Base-by-base conservation (phyloP, 2,329 filamentous ascomycete species). In the Talaromyces sp. region DNA sequence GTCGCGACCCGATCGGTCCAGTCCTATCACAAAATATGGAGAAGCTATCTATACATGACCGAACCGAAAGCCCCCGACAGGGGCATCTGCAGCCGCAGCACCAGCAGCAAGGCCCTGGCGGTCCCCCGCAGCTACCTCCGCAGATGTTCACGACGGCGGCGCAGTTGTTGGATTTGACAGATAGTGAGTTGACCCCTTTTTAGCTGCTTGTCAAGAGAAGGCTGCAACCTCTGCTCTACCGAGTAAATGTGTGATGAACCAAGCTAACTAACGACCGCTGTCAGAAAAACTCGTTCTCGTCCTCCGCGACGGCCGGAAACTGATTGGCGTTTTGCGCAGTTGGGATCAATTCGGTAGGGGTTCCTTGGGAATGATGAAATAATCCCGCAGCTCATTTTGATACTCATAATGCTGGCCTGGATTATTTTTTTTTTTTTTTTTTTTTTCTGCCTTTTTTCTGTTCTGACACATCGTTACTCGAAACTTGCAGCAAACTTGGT, bases 71-170 rank as follows among this genome's bases (percentile, higher is more conserved):
- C 27, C 54, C 60, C 54, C 56, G 56, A 38, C 60, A 58, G 35
- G 49, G 49, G 56, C 56, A 35, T 41, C n/a, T 19, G 19, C 53
- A 55, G 14, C 52, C 52, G 21, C 56, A 29, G 19, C 69, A 69
- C 17, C 71, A 69, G 55, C 67, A 73, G 55, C 69, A 72, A 64
- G 64, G 64, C 50, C 66, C 72, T 41, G 71, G 65, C 26, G 64
- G 62, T 19, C 66, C 70, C 17, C 78, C 79, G 24, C 79, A 81
- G 66, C 70, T 81, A 59, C 79, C 79, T 14, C 93, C 93, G 62
- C 93, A 99, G 81, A 97, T 98, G 89, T 99, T 99, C 79, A 96
- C 95, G 19, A 99, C 95, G 32, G 95, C 95, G 32, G 93, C 95
- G 58, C 95, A 98, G 80, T 82, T 99, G 62, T 81, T 99, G 62